Conservation (phyloP, 208 protist genomes). For the Trypanosoma conorhini region DNA sequence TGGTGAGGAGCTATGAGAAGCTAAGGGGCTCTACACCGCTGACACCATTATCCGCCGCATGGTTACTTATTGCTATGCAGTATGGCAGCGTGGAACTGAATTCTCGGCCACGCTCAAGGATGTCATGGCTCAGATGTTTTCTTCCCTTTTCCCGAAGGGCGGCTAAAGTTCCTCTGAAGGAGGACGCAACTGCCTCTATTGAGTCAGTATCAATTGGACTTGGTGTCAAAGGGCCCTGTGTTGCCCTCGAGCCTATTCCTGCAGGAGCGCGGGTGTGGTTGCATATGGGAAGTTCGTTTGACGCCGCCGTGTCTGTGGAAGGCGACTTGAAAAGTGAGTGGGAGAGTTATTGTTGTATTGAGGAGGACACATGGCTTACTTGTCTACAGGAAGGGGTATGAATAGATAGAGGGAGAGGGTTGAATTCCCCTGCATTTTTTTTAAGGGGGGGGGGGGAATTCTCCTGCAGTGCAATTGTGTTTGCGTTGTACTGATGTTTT, state of each 20-base stretch:
- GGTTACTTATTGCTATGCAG: conserved; percentile 18
- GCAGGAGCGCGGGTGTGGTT: conserved; percentile 15
- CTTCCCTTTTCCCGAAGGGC: conserved; percentile 4
- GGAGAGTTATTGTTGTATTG: conserved; percentile 5
- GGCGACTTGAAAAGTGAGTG: conserved; percentile 3
- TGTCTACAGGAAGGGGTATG: background rate
- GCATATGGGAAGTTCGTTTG: conserved; percentile 12
- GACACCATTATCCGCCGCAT: background rate
- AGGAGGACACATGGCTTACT: conserved; percentile 1
- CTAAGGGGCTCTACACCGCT: conserved; percentile 2
- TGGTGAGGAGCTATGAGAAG: conserved; percentile 18
- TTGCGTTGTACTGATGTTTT: conserved; percentile 2
- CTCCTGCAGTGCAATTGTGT: background rate
- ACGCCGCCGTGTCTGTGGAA: background rate
- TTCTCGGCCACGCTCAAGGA: background rate
- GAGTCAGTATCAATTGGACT: background rate
- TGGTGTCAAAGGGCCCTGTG: conserved; percentile 10
- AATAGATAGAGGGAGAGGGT: background rate
- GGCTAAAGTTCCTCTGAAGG: conserved; percentile 14
- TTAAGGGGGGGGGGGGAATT: background rate
- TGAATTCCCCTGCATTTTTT: background rate
- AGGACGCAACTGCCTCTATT: conserved; percentile 14
- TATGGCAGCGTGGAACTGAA: background rate
- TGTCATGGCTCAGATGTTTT: conserved; percentile 3
- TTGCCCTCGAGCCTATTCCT: conserved; percentile 3